Evolutionary conservation across 331 rosid species (phyloP).

Genomic region (Rhamnella rubrinervis): DNA sequence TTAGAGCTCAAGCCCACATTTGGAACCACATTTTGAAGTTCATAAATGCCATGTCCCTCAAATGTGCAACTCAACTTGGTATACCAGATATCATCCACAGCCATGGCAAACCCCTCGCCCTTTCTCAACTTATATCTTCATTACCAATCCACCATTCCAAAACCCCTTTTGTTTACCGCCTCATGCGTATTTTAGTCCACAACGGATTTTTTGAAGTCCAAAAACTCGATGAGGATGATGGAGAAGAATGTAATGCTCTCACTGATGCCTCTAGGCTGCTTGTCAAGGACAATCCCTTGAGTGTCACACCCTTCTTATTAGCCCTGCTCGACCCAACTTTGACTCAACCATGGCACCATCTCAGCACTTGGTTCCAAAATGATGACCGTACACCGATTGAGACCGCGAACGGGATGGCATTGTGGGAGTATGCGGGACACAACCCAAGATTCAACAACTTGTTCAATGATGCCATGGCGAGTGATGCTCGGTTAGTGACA

Average conservation of each 20-base stretch:
- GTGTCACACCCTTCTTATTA: conserved; percentile 3
- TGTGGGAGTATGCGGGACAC: conserved; percentile 21
- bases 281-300: conserved; percentile 26
- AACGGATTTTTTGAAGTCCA: conserved; percentile 13
- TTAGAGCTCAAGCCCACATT: conserved; percentile 17
- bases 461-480: conserved; percentile 4
- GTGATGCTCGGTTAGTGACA: conserved; percentile 17
- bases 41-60: conserved; percentile 30
- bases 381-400: conserved; percentile 1
- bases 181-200: conserved; percentile 42
- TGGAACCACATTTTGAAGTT: conserved; percentile 27
- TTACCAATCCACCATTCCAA: conserved; percentile 43
- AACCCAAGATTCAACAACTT: too few species aligned
- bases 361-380: conserved; percentile 26
- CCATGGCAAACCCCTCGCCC: conserved; percentile 47
- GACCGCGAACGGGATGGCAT: conserved; percentile 9
- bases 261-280: conserved; percentile 27
- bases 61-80: conserved; percentile 40
- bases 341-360: neutral
- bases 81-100: conserved; percentile 51
- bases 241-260: conserved; percentile 3
- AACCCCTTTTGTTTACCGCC: conserved; percentile 17
- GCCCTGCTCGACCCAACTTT: too few species aligned
- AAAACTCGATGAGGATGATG: neutral
- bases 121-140: conserved; percentile 32